Conservation (phyloP, 1,284 basidiomycete species). For the Puccinia horiana region DNA sequence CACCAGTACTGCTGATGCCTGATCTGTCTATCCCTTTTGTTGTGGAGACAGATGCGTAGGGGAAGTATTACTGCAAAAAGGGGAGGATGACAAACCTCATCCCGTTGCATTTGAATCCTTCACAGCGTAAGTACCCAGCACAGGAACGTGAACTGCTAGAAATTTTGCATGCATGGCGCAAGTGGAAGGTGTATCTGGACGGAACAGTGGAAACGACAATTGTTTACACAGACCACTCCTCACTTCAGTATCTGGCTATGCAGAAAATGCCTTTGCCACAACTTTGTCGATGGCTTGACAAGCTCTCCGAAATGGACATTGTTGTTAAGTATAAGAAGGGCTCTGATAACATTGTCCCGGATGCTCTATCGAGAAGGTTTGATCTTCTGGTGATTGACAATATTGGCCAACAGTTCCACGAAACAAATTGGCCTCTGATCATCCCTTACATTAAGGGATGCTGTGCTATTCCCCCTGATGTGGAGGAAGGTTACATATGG, state of each 20-base stretch:
- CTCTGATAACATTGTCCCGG: too few relatives aligned
- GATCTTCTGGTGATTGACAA: neutral
- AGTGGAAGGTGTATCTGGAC: constrained; percentile 45
- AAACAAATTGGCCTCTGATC: neutral
- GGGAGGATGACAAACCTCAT: neutral
- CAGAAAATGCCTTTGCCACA: neutral
- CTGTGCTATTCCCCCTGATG: neutral
- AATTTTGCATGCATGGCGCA: constrained; percentile 47
- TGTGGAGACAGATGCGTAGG: constrained; percentile 11
- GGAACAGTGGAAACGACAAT: neutral
- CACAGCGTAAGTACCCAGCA: constrained; percentile 49
- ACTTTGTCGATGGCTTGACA: neutral
- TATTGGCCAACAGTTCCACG: neutral
- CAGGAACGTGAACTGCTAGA: constrained; percentile 50
- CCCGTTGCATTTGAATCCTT: constrained; percentile 49
- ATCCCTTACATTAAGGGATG: neutral
- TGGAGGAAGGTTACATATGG: neutral
- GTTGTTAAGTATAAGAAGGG: neutral
- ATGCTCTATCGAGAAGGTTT: neutral
- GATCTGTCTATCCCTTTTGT: neutral
- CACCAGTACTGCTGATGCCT: neutral
- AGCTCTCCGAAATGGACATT: neutral
- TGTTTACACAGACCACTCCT: neutral
- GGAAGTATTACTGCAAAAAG: constrained; percentile 32
- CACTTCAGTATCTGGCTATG: neutral